Base-by-base conservation (phyloP, 2,329 filamentous ascomycete genomes). In the Cordyceps cateniannulata region DNA sequence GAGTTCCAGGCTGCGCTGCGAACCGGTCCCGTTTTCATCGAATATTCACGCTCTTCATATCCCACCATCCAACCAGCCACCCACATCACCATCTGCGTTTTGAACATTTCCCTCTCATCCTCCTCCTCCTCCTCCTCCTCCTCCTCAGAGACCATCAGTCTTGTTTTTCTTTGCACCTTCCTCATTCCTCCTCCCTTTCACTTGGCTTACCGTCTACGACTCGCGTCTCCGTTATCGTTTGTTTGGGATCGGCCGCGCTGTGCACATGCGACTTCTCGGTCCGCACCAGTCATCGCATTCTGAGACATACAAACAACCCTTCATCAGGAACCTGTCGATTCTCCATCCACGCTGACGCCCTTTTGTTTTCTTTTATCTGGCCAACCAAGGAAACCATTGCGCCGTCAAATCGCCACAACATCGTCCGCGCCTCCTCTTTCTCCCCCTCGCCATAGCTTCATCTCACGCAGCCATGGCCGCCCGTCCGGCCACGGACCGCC, bases 301-400 rank as follows among this genome's bases (percentile, higher is more conserved):
- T 58, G 55, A 58, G 55, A 58, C 55, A 58, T 50, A 24, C 35
- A 58, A 50, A 24, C 35, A 58, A 50, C 27, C 45, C 32, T 50
- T 44, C 45, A 22, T 35, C 49, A 25, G n/a, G 53, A 10, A 44
- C 55, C 32, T 40, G 10, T 58, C 22, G 12, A 27, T 24, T 20
- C 42, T 20, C 10, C 42, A 7, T 22, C n/a, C n/a, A 45, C n/a
- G n/a, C 5, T 12, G n/a, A 32, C 16, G 20, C 27, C 10, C 29
- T 38, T 20, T 38, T 14, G 7, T 38, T 22, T 51, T 51, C 18
- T 14, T 22, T 29, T 10, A 14, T 6, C 22, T 29, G 32, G 32
- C 47, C 14, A 18, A 5, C 7, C 16, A 32, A 50, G 25, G 32
- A 32, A n/a, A 22, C 16, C 45, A 25, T 50, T 47, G 22, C 44